Evolutionary conservation across 2,329 filamentous ascomycete genomes (phyloP), one percentile per base, ranked within the genome.

Genomic region (Aspergillus sergii): DNA sequence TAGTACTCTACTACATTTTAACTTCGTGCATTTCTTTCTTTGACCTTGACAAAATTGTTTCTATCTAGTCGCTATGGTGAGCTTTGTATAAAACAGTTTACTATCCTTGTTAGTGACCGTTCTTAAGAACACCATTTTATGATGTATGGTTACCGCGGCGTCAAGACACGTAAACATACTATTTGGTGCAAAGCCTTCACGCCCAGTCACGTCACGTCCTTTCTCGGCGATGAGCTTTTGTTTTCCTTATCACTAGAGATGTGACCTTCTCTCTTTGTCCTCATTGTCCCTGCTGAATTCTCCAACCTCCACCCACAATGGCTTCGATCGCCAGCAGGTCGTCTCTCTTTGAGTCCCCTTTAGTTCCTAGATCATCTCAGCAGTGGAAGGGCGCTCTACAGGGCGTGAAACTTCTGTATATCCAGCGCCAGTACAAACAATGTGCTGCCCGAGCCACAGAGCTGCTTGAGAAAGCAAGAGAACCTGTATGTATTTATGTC

Each of bases 401-500:
- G 14, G 69, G 71, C 14, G 68, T 80, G 58, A 81, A 80, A 58
- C 51, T 71, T 28, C 67, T 80, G 16, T 79, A 77, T 62, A 43
- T 76, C 16, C 71, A 73, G 45, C 72, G 72, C 8, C 76, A 79
- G 63, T 80, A 80, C 69, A 80, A 79, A 46, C 75, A 79, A 68
- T 82, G 80, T 66, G 71, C 73, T 30, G 65, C 72, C 16, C 72
- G 69, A 41, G 74, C 75, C 26, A 64, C 64, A 6, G 72, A 76
- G 10, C 64, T 80, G 10, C 67, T 80, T 4, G 62, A 64, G 2
- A 66, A 66, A 16, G 64, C 69, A 12, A 70, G 64, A 26, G 62
- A 62, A 39, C 70, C 73, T 46, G 78, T 48, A 43, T 30, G 23
- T 55, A 9, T 55, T n/a, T 28, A 26, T 26, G 26, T 41, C 26